Evolutionary conservation across 73 alveolate species (phyloP).

Genomic region (Uronychia binucleata): DNA sequence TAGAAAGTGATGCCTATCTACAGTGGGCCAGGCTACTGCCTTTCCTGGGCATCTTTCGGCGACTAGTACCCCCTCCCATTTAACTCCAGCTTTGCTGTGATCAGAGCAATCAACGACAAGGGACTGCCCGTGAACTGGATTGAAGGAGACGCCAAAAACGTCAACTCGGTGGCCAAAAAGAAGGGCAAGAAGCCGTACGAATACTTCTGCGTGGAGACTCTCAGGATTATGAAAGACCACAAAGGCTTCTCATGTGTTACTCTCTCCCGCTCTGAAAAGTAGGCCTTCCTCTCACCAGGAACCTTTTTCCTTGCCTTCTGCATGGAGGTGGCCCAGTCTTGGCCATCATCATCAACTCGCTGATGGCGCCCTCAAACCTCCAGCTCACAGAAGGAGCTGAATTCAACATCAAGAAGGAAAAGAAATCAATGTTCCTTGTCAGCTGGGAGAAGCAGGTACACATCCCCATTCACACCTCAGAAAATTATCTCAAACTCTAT

Average conservation of each 20-base stretch:
- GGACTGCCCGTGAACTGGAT: not conserved
- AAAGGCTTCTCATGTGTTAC: not conserved
- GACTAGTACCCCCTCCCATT: not conserved
- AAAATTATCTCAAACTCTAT: not conserved
- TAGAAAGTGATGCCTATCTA: not conserved
- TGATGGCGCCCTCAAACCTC: not conserved
- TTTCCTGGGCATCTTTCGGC: not conserved
- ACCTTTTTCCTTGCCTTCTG: not conserved
- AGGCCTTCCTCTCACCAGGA: not conserved
- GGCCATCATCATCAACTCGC: not conserved
- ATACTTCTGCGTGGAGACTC: not conserved
- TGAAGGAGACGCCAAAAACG: not conserved
- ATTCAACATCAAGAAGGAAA: not conserved
- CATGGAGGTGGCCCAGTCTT: not conserved
- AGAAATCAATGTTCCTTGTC: not conserved
- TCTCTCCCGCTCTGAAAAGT: not conserved
- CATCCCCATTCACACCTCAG: too few relatives aligned
- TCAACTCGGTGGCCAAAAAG: not conserved
- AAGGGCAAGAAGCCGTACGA: not conserved
- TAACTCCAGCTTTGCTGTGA: not conserved
- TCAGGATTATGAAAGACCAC: not conserved
- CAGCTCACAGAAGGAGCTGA: not conserved
- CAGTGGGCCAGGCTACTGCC: not conserved
- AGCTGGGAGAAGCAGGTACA: not conserved
- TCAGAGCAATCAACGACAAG: not conserved